Percentiles rank a stretch among this genome's conserved stretches.
These are phyloP conservation scores for Pichia sp. DNA, from an alignment of 1,139 yeast genomes.

Conservation along the genomic window DNA sequence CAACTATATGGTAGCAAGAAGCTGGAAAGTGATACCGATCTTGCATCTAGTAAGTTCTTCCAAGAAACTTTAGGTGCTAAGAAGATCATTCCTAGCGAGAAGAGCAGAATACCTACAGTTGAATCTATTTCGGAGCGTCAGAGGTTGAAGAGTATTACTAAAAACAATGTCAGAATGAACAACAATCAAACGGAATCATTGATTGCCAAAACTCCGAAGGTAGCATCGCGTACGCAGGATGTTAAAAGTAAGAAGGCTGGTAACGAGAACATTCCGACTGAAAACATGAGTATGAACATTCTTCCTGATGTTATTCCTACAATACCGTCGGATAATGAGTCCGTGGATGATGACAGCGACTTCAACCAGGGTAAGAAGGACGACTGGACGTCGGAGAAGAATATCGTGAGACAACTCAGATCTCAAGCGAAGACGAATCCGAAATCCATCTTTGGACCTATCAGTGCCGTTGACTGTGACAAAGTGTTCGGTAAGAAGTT, in stretches of 20 bases:
- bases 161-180: conserved; percentile 1
- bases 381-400: conserved; percentile 34
- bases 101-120: conserved; percentile 6
- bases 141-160: conserved; percentile 7
- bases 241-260: neutral
- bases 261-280: neutral
- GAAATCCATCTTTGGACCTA: conserved; percentile 70
- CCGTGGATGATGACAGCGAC: conserved; percentile 36
- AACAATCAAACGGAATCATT: neutral
- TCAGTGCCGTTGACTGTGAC: conserved; percentile 65
- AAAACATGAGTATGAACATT: neutral
- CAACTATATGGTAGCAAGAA: conserved; percentile 2
- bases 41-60: conserved; percentile 24
- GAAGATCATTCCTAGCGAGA: neutral
- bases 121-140: conserved; percentile 10
- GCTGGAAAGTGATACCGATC: conserved; percentile 38
- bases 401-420: conserved; percentile 50
- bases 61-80: conserved; percentile 1
- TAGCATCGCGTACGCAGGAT: neutral
- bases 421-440: conserved; percentile 70
- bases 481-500: conserved; percentile 39
- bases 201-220: neutral
- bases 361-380: neutral
- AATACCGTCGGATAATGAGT: conserved; percentile 49
- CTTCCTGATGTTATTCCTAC: conserved; percentile 15